Evolutionary conservation across 768 basidiomycete species (phyloP).

Genomic region (Russula emetica): DNA sequence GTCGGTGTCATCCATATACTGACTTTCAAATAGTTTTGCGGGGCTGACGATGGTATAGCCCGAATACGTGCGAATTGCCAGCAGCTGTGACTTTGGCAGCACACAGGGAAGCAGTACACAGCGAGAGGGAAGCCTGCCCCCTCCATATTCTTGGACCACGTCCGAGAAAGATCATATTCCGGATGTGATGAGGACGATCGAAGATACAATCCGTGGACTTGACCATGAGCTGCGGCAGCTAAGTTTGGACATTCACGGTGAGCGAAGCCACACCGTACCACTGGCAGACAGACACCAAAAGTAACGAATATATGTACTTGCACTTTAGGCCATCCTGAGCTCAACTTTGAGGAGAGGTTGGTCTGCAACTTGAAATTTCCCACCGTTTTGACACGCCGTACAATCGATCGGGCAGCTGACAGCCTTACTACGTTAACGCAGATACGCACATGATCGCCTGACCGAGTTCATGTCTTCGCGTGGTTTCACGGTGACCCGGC

Average conservation of each 20-base stretch:
- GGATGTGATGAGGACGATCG: conserved; percentile 51
- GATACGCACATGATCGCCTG: conserved; percentile 68
- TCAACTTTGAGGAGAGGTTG: conserved; percentile 61
- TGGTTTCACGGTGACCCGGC: conserved; percentile 66
- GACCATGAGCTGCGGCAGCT: conserved; percentile 53
- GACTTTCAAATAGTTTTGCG: background rate
- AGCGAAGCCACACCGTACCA: conserved; percentile 26
- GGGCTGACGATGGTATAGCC: conserved; percentile 20
- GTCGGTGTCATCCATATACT: conserved; percentile 4
- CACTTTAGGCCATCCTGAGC: conserved; percentile 56
- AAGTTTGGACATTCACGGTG: conserved; percentile 71
- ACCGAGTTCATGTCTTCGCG: conserved; percentile 61
- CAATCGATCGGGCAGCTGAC: background rate
- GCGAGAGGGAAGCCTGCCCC: conserved; percentile 18
- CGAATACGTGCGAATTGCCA: conserved; percentile 22
- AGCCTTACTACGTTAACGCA: conserved; percentile 30
- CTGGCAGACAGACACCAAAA: background rate
- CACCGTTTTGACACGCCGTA: background rate
- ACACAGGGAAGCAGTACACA: background rate
- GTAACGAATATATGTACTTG: background rate
- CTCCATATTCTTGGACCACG: conserved; percentile 28
- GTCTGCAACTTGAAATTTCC: conserved; percentile 27
- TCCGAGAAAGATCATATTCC: conserved; percentile 24
- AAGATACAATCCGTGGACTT: conserved; percentile 48
- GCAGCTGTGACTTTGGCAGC: conserved; percentile 26